Evolutionary conservation across 1,139 yeast species (phyloP).

Genomic region (Debaryomyces subglobosus): DNA sequence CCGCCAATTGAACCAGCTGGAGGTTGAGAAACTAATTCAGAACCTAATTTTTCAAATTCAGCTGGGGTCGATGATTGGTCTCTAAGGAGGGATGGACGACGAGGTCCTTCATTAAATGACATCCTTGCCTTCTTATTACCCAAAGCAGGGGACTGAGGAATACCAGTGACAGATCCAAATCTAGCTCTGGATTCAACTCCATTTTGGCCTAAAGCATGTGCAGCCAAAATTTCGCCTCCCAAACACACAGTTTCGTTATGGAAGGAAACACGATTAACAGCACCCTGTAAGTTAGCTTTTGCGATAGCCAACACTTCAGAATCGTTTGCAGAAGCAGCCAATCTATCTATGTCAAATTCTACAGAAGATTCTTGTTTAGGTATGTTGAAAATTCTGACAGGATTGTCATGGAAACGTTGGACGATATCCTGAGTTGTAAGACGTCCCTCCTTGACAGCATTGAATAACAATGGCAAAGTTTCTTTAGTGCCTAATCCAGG

Average conservation of each 20-base stretch:
- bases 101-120: constrained; percentile 47
- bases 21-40: constrained; percentile 74
- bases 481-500: constrained; percentile 82
- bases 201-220: constrained; percentile 63
- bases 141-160: constrained; percentile 51
- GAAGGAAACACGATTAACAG: constrained; percentile 85
- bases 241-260: constrained; percentile 79
- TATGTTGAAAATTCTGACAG: constrained; percentile 78
- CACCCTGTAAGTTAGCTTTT: constrained; percentile 57
- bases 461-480: constrained; percentile 77
- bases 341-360: constrained; percentile 83
- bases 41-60: constrained; percentile 62
- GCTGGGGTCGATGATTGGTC: constrained; percentile 37
- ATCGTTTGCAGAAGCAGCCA: constrained; percentile 42
- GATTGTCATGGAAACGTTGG: constrained; percentile 77
- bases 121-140: constrained; percentile 44
- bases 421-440: constrained; percentile 75
- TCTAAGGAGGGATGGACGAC: constrained; percentile 48
- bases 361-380: constrained; percentile 79
- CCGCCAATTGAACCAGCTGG: constrained; percentile 62
- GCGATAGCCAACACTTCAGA: constrained; percentile 53
- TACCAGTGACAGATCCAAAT: constrained; percentile 44
- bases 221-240: constrained; percentile 72
- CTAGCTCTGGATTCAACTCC: constrained; percentile 43
- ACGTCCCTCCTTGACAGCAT: constrained; percentile 76